These are phyloP conservation scores for Quambalaria eucalypti DNA, from an alignment of 1,284 basidiomycete genomes.

Conservation along the genomic window DNA sequence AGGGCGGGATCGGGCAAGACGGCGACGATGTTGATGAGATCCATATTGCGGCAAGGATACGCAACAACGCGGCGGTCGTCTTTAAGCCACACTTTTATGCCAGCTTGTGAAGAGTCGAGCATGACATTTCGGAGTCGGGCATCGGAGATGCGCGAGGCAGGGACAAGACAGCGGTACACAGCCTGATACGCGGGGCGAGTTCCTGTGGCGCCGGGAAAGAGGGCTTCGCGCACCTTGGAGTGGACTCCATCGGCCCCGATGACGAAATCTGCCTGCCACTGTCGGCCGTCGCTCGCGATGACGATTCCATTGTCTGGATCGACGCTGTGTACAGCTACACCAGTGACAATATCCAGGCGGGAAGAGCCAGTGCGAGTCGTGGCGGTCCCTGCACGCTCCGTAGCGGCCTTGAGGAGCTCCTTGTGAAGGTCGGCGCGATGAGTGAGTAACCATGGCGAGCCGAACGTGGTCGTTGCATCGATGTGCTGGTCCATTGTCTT, in stretches of 20 bases:
- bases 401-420: constrained; percentile 30
- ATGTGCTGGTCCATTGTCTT: constrained; percentile 5
- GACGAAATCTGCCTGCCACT: constrained; percentile 29
- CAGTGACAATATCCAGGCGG: neutral
- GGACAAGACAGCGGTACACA: constrained; percentile 35
- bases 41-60: constrained; percentile 6
- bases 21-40: constrained; percentile 9
- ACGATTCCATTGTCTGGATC: constrained; percentile 20
- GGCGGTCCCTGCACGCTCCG: constrained; percentile 10
- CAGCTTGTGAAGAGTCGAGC: constrained; percentile 20
- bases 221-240: constrained; percentile 47
- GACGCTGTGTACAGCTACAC: constrained; percentile 18
- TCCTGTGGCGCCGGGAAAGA: constrained; percentile 25
- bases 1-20: constrained; percentile 30
- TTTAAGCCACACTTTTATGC: constrained; percentile 26
- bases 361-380: constrained; percentile 14
- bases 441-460: constrained; percentile 33
- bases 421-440: constrained; percentile 43
- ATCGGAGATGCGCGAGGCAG: constrained; percentile 16
- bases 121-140: constrained; percentile 13
- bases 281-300: too few relatives aligned
- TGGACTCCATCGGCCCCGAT: constrained; percentile 44
- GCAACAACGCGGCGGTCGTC: constrained; percentile 33
- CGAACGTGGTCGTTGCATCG: constrained; percentile 15
- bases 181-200: constrained; percentile 32